A percentile compares a stretch with the other conserved stretches of the same genome.
phyloP scores from a whole-genome alignment of 371 early-diverging fungal species.

The Mucor sp. region DNA sequence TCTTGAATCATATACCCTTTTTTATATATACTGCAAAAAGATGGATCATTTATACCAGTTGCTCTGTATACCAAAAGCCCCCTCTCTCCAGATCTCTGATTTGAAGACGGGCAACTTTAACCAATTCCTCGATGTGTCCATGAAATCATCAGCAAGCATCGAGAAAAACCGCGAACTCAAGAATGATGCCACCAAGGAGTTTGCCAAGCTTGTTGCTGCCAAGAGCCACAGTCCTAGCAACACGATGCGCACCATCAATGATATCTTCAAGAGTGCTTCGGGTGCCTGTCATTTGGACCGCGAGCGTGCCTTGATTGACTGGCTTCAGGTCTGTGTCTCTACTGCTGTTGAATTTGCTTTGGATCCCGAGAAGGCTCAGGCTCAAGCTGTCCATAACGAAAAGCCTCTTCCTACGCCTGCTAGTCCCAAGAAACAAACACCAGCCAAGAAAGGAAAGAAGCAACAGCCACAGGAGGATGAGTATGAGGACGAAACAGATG shows the following conservation, averaged over 20 bases:
- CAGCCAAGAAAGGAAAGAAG: not conserved
- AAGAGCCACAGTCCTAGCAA: slow-evolving; percentile 40
- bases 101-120: slow-evolving; percentile 18
- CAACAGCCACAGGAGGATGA: not conserved
- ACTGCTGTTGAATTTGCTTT: slow-evolving; percentile 33
- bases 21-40: not conserved
- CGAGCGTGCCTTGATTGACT: slow-evolving; percentile 41
- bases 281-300: slow-evolving; percentile 24
- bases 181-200: slow-evolving; percentile 19
- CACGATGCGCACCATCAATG: slow-evolving; percentile 30
- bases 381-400: not conserved
- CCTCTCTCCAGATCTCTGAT: slow-evolving; percentile 14
- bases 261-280: slow-evolving; percentile 37
- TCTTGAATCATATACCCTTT: not conserved
- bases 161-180: slow-evolving; percentile 20
- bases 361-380: not conserved
- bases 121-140: slow-evolving; percentile 29
- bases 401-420: slow-evolving; percentile 8
- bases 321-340: slow-evolving; percentile 46
- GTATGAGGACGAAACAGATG: slow-evolving; percentile 2
- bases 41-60: slow-evolving; percentile 26
- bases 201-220: slow-evolving; percentile 20
- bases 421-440: slow-evolving; percentile 1
- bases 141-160: slow-evolving; percentile 23
- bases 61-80: slow-evolving; percentile 22